Conservation (phyloP, 2,329 filamentous ascomycete genomes). For the Clonostachys solani region DNA sequence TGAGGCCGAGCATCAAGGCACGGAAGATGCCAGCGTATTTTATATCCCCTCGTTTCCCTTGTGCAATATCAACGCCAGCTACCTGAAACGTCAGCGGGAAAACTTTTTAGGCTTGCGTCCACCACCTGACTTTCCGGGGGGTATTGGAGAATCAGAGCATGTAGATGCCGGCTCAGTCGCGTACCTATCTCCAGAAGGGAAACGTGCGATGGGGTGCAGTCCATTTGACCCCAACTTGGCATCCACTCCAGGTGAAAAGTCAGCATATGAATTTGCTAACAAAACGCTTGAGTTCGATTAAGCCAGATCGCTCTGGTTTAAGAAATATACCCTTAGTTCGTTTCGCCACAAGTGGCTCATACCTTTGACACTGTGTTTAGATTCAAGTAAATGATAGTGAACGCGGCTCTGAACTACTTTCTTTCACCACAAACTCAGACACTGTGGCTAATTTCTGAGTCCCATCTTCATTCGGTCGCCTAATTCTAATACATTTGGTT, state of each 20-base stretch:
- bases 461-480: too few relatives aligned
- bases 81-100: constrained; percentile 59
- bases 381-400: too few relatives aligned
- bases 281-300: neutral
- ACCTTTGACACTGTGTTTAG: too few relatives aligned
- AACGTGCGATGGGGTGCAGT: constrained; percentile 1
- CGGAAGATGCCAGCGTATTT: constrained; percentile 72
- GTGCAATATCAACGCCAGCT: constrained; percentile 64
- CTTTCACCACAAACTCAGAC: too few relatives aligned
- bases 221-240: neutral
- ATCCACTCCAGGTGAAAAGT: neutral
- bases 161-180: constrained; percentile 29
- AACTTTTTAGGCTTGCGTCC: constrained; percentile 60
- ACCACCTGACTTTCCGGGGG: constrained; percentile 61
- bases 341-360: too few relatives aligned
- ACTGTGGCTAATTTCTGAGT: too few relatives aligned
- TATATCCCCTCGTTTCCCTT: constrained; percentile 80
- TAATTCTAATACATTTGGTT: too few relatives aligned
- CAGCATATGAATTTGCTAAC: neutral
- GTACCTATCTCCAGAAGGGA: constrained; percentile 13
- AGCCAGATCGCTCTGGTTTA: too few relatives aligned
- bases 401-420: too few relatives aligned
- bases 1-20: constrained; percentile 66
- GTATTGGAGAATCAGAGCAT: constrained; percentile 54
- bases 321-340: too few relatives aligned